Base-by-base conservation (phyloP, 495 filamentous ascomycete genomes). In the Hypoxylon subgilvum region DNA sequence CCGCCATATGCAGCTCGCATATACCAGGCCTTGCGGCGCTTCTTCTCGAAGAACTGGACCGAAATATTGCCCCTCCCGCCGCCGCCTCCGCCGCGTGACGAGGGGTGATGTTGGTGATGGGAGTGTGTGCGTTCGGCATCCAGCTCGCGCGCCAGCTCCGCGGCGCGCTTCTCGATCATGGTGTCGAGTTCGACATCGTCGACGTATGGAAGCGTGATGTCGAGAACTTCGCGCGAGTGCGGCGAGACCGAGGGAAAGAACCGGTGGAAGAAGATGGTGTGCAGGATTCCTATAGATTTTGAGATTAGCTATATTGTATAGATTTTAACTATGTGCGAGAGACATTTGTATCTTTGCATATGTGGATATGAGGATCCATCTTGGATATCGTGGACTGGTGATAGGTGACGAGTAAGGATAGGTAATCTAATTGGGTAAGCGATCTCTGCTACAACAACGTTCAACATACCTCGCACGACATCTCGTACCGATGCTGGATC, bases 221-320 rank as follows among this genome's bases (percentile, higher is more conserved):
- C 94, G 49, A 97, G 85, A 36, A 97, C 84, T 67, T 98, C 94
- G 69, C 90, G 86, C 36, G 90, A 90, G 38, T 83, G 82, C n/a
- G 94, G 94, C 10, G 84, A 77, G 49, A 96, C 81, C 22, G 89
- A 85, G 51, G 89, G 89, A 78, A 98, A 97, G 80, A 91, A 96
- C 56, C 94, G 90, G 74, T 97, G 92, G 79, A 98, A 98, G 86
- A 97, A 98, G 69, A 98, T 96, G 32, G 93, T 94, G 72, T 96
- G 91, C 44, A 97, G 86, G 66, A 97, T 88, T 55, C 88, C 93
- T 97, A 57, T 6, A 8, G 12, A n/a, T 36, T 7, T 19, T 31
- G 16, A 39, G 12, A 48, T 57, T 60, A 57, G 56, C 47, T 25
- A n/a, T 30, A 19, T 34, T 41, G 12, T 16, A 17, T 28, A 23